Conservation (phyloP, 495 filamentous ascomycete species). For the Rhypophila decipiens region DNA sequence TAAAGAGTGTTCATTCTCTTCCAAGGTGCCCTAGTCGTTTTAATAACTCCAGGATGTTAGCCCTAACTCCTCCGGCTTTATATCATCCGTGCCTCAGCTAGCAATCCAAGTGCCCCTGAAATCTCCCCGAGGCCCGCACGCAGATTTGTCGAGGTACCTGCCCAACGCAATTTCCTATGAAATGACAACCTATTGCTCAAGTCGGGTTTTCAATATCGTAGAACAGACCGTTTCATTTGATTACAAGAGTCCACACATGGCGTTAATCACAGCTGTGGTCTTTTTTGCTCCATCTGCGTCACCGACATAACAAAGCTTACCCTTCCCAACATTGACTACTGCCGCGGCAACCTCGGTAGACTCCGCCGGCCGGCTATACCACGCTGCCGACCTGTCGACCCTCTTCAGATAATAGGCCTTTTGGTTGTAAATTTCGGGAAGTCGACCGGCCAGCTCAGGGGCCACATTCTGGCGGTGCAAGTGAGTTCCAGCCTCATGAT, state of each 20-base stretch:
- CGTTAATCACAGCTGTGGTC: conserved; percentile 28
- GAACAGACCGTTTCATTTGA: neutral
- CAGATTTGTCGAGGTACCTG: too few species aligned
- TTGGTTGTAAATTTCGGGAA: conserved; percentile 35
- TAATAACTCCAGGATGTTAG: too few species aligned
- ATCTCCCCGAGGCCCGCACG: too few species aligned
- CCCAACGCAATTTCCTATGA: too few species aligned
- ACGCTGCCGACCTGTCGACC: conserved; percentile 20
- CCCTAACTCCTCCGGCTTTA: too few species aligned
- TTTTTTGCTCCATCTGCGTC: conserved; percentile 40
- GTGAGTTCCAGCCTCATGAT: conserved; percentile 10
- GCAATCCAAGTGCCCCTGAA: too few species aligned
- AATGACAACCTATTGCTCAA: too few species aligned
- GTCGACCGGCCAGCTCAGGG: conserved; percentile 6
- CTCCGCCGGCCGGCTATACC: conserved; percentile 12
- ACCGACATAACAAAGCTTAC: conserved; percentile 39
- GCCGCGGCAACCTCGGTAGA: conserved; percentile 26
- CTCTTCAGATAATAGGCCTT: conserved; percentile 37
- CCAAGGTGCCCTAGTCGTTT: neutral
- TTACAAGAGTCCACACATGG: conserved; percentile 29
- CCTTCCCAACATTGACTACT: conserved; percentile 27
- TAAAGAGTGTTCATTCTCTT: too few species aligned
- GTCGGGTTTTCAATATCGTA: too few species aligned
- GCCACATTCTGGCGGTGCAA: conserved; percentile 21
- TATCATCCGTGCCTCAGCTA: too few species aligned